Percentiles rank a stretch among this genome's conserved stretches.
Conservation (phyloP, 2,329 filamentous ascomycete genomes). For the Neofusicoccum ribis region DNA sequence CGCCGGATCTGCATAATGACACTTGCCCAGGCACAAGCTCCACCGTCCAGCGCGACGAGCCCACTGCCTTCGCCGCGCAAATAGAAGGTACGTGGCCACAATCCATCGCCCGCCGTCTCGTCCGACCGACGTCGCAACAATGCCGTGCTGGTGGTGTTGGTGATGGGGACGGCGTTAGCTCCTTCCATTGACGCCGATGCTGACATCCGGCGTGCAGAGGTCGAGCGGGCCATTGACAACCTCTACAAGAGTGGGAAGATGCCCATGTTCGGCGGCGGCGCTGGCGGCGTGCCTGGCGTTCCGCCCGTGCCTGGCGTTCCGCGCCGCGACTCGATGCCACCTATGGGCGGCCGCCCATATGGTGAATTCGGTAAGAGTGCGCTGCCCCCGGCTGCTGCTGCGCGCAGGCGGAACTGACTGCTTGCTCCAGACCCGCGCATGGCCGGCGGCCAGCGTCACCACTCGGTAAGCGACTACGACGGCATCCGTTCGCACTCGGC, state of each 20-base stretch:
- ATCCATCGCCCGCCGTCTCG: background rate
- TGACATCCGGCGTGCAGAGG: slow-evolving; percentile 61
- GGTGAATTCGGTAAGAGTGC: slow-evolving; percentile 23
- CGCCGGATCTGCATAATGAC: slow-evolving; percentile 28
- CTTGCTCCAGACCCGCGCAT: slow-evolving; percentile 66
- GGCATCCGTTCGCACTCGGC: slow-evolving; percentile 70
- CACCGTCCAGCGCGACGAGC: slow-evolving; percentile 66
- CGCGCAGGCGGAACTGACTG: slow-evolving; percentile 19
- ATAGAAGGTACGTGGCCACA: slow-evolving; percentile 73
- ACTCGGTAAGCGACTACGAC: slow-evolving; percentile 84
- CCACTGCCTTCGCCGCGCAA: slow-evolving; percentile 78
- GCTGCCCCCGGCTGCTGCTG: slow-evolving; percentile 10
- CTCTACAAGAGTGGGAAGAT: slow-evolving; percentile 91
- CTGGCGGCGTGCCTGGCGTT: background rate
- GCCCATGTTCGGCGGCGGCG: slow-evolving; percentile 45
- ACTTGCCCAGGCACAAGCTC: slow-evolving; percentile 67
- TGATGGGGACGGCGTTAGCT: background rate
- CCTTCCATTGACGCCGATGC: background rate
- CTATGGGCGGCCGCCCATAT: slow-evolving; percentile 58
- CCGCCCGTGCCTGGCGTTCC: slow-evolving; percentile 10
- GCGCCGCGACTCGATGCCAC: slow-evolving; percentile 79
- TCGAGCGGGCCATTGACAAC: slow-evolving; percentile 93
- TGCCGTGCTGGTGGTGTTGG: background rate
- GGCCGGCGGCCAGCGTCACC: slow-evolving; percentile 69
- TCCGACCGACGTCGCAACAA: background rate